Percentiles rank a stretch among this genome's conserved stretches.
These are phyloP conservation scores for Epichloe amarillans DNA, from an alignment of 2,329 filamentous ascomycete genomes.

Conservation along the genomic window DNA sequence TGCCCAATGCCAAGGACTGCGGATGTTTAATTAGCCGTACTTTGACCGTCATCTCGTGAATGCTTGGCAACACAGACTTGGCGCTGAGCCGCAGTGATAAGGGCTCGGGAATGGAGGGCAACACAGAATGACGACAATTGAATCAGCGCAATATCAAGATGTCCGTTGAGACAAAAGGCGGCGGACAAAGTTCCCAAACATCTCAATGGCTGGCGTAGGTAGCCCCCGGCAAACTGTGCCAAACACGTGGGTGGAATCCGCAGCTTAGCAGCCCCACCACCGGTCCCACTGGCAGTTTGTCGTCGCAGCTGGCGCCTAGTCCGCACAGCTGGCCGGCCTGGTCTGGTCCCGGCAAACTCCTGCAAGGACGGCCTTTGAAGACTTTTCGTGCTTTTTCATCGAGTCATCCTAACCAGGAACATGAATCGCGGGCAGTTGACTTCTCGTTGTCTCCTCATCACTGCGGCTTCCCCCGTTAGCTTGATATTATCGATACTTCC, in stretches of 20 bases:
- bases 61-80: background rate
- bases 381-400: background rate
- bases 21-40: background rate
- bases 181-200: background rate
- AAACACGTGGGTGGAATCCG: background rate
- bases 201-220: background rate
- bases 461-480: too few relatives aligned
- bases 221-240: background rate
- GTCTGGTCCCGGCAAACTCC: too few relatives aligned
- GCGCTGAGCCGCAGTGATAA: background rate
- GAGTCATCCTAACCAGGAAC: background rate
- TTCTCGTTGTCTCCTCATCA: background rate
- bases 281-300: too few relatives aligned
- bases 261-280: too few relatives aligned
- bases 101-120: background rate
- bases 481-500: too few relatives aligned
- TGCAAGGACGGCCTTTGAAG: background rate
- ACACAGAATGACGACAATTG: background rate
- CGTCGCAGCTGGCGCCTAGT: too few relatives aligned
- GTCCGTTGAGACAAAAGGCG: background rate
- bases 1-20: background rate
- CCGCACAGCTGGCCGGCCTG: background rate
- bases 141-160: background rate
- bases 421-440: background rate
- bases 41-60: background rate